Conservation (phyloP, 2,329 filamentous ascomycete species). For the Ilyonectria destructans region DNA sequence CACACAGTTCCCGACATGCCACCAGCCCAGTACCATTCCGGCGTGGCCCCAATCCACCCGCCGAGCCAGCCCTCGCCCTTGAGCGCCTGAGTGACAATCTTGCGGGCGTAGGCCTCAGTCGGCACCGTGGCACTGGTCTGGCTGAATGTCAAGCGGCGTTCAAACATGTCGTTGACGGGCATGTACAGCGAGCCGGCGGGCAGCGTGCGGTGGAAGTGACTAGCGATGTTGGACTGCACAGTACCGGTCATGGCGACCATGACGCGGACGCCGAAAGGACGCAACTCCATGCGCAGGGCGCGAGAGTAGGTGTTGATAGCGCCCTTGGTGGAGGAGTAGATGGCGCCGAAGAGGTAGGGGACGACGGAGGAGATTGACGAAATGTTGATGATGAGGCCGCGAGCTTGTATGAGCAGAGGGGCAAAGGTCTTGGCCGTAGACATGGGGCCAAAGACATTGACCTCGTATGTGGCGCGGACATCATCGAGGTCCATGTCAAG, state of each 20-base stretch:
- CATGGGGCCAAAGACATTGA: slow-evolving; percentile 73
- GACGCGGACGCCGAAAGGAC: slow-evolving; percentile 70
- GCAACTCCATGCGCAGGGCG: slow-evolving; percentile 68
- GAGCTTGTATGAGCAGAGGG: slow-evolving; percentile 64
- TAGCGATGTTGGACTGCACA: slow-evolving; percentile 67
- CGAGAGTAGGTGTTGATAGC: slow-evolving; percentile 70
- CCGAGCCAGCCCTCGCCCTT: slow-evolving; percentile 56
- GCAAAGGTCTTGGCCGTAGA: slow-evolving; percentile 68
- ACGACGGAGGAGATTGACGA: slow-evolving; percentile 67
- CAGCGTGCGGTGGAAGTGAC: slow-evolving; percentile 58
- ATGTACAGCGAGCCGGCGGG: slow-evolving; percentile 65
- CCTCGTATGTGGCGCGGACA: slow-evolving; percentile 69
- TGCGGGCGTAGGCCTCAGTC: slow-evolving; percentile 61
- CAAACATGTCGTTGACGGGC: slow-evolving; percentile 63
- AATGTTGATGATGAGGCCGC: slow-evolving; percentile 70
- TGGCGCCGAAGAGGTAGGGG: slow-evolving; percentile 68
- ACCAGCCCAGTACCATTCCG: slow-evolving; percentile 56
- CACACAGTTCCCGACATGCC: slow-evolving; percentile 52
- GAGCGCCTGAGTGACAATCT: slow-evolving; percentile 62
- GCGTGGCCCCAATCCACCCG: slow-evolving; percentile 52
- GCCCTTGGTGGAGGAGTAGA: slow-evolving; percentile 71
- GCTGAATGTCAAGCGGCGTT: slow-evolving; percentile 63
- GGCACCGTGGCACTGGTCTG: slow-evolving; percentile 64
- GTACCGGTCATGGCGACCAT: slow-evolving; percentile 72
- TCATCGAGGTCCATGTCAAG: slow-evolving; percentile 68